Evolutionary conservation across 148 eudicot genomes (phyloP), one percentile per base, ranked within the genome.

Genomic region (Camellia granthamiana): DNA sequence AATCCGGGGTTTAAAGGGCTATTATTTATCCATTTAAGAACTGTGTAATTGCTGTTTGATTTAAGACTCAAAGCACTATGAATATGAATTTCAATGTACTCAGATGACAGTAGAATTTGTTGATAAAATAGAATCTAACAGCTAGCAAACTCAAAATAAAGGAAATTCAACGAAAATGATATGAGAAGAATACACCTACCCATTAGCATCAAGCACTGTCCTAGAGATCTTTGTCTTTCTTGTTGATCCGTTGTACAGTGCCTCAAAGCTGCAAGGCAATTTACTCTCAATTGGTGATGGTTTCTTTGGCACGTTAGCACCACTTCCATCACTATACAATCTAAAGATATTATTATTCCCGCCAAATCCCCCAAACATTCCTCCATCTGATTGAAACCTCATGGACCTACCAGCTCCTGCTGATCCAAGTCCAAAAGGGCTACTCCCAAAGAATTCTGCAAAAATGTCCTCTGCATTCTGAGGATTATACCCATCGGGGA

Each of bases 391-490:
- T 30, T 65, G 80, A 68, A 51, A 68, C 80, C 92, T 84, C 78
- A 61, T 88, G 47, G 92, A 81, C 82, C 88, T 85, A 18, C 85
- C 92, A 14, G 78, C 49, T 42, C 89, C 87, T 0, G 84, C 78
- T 65, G 97, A 78, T 38, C 90, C 94, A 77, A 82, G 93, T 30
- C 79, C 93, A 46, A 95, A 95, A 15, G 98, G 96, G 77, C 93
- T 93, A 15, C 90, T 87, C 52, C 98, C 98, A 43, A 95, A 95
- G 75, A 93, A 95, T 74, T 95, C 97, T 0, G 98, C 89, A 72
- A 95, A 95, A 16, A 95, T 95, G 70, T 95, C 98, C 72, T 95
- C 97, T 13, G 98, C 98, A 72, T 92, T 91, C 75, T 97, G 82
- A 19, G 94, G 93, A 72, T 89, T 90, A 86, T 78, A 88, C 8